Percentiles rank a stretch among this genome's conserved stretches.
These are phyloP conservation scores for Aspergillus flavus DNA, from an alignment of 2,329 filamentous ascomycete species.

Conservation along the genomic window DNA sequence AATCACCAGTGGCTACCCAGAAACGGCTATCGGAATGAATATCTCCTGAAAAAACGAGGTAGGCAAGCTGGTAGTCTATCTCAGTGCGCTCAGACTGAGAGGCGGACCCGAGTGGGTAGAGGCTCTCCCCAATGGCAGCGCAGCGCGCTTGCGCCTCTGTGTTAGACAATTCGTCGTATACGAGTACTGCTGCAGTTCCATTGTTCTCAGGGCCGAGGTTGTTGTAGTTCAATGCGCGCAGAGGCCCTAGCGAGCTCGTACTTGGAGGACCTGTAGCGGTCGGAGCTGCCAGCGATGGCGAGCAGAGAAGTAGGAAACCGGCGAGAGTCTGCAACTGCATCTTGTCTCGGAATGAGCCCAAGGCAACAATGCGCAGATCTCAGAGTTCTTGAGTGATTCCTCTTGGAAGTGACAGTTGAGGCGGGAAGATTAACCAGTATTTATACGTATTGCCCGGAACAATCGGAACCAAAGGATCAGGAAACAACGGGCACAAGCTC, in stretches of 20 bases:
- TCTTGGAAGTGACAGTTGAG: background rate
- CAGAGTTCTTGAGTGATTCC: background rate
- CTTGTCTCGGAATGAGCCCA: slow-evolving; percentile 5
- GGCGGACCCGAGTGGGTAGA: slow-evolving; percentile 18
- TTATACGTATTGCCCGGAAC: background rate
- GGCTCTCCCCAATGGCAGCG: slow-evolving; percentile 26
- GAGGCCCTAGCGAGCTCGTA: slow-evolving; percentile 19
- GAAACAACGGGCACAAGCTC: background rate
- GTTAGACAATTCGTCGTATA: slow-evolving; percentile 16
- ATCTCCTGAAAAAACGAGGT: slow-evolving; percentile 22
- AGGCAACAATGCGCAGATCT: background rate
- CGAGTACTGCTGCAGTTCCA: slow-evolving; percentile 26
- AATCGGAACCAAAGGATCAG: background rate
- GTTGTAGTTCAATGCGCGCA: slow-evolving; percentile 30
- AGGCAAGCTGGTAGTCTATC: slow-evolving; percentile 28
- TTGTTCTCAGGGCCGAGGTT: slow-evolving; percentile 28
- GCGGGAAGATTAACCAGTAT: background rate
- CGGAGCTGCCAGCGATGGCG: slow-evolving; percentile 16
- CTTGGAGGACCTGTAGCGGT: slow-evolving; percentile 8
- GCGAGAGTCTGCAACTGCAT: slow-evolving; percentile 18
- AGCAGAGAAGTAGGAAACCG: slow-evolving; percentile 15
- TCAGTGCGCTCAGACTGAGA: slow-evolving; percentile 19
- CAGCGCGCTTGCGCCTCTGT: slow-evolving; percentile 20
- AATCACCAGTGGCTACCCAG: slow-evolving; percentile 18
- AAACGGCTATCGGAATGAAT: slow-evolving; percentile 15